Conservation (phyloP, 495 filamentous ascomycete species). For the Penicillium tannophilum region DNA sequence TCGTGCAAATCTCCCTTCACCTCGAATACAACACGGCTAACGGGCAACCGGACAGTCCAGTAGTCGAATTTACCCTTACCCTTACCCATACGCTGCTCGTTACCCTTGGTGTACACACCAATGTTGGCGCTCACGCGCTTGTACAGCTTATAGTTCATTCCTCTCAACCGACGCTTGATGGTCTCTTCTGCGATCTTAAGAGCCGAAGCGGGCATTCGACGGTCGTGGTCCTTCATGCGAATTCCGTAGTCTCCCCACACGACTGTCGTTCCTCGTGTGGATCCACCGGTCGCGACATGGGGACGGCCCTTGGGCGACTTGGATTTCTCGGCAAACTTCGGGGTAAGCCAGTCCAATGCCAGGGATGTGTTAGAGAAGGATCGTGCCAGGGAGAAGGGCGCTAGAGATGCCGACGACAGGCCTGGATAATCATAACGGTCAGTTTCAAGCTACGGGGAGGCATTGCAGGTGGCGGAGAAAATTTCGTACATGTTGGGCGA, state of each 20-base stretch:
- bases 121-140: constrained; percentile 88
- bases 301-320: constrained; percentile 91
- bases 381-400: constrained; percentile 46
- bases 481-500: constrained; percentile 40
- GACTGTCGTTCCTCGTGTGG: constrained; percentile 88
- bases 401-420: constrained; percentile 31
- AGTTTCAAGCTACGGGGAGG: constrained; percentile 19
- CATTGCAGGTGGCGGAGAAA: neutral
- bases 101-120: constrained; percentile 92
- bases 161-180: constrained; percentile 83
- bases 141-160: constrained; percentile 90
- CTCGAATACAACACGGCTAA: constrained; percentile 90
- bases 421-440: constrained; percentile 28
- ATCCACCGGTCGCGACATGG: constrained; percentile 87
- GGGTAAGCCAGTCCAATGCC: constrained; percentile 74
- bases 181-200: constrained; percentile 89
- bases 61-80: constrained; percentile 97
- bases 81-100: constrained; percentile 98
- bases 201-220: constrained; percentile 82
- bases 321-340: constrained; percentile 69
- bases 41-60: constrained; percentile 86
- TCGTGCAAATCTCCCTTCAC: constrained; percentile 91
- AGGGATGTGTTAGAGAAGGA: constrained; percentile 74
- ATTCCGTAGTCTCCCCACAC: constrained; percentile 96
- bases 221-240: constrained; percentile 91